Evolutionary conservation across 352 stramenopile species (phyloP).

Genomic region (Globisporangium recalcitrans): DNA sequence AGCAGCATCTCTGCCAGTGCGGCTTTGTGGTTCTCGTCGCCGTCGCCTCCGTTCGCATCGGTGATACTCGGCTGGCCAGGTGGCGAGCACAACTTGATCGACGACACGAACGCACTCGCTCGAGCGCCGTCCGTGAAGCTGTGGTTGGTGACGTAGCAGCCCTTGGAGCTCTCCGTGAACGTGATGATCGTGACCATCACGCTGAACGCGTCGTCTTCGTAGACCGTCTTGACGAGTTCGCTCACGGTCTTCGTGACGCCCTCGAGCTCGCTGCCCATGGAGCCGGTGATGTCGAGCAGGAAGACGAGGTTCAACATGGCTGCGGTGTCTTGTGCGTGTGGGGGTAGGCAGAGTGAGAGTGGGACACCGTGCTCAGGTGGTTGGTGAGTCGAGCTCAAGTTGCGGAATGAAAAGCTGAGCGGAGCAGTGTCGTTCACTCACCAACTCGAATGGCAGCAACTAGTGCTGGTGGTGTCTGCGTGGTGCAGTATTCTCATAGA

Average conservation of each 20-base stretch:
- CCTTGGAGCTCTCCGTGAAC: slow-evolving; percentile 46
- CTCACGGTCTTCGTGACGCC: slow-evolving; percentile 54
- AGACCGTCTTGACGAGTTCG: slow-evolving; percentile 44
- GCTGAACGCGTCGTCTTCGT: slow-evolving; percentile 35
- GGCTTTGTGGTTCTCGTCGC: slow-evolving; percentile 68
- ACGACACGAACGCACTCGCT: slow-evolving; percentile 32
- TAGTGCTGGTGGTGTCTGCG: too few species aligned
- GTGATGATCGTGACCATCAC: slow-evolving; percentile 73
- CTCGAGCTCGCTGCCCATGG: slow-evolving; percentile 50
- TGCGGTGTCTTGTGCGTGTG: not conserved
- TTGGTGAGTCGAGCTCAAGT: slow-evolving; percentile 7
- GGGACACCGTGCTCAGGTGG: not conserved
- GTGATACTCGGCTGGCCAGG: slow-evolving; percentile 19
- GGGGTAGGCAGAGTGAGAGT: not conserved
- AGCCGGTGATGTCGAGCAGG: slow-evolving; percentile 72
- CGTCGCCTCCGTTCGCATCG: slow-evolving; percentile 42
- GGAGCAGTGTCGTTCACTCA: not conserved
- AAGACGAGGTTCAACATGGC: slow-evolving; percentile 67
- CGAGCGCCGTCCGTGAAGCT: slow-evolving; percentile 51
- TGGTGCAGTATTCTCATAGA: too few species aligned
- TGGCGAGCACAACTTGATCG: slow-evolving; percentile 20
- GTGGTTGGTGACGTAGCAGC: slow-evolving; percentile 58
- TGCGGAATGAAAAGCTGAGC: slow-evolving; percentile 5
- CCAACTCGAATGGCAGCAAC: not conserved
- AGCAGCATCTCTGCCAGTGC: slow-evolving; percentile 46